Percentiles rank a stretch among this genome's conserved stretches.
phyloP scores from a whole-genome alignment of 2,329 filamentous ascomycete species.

The Trichoderma gracile region DNA sequence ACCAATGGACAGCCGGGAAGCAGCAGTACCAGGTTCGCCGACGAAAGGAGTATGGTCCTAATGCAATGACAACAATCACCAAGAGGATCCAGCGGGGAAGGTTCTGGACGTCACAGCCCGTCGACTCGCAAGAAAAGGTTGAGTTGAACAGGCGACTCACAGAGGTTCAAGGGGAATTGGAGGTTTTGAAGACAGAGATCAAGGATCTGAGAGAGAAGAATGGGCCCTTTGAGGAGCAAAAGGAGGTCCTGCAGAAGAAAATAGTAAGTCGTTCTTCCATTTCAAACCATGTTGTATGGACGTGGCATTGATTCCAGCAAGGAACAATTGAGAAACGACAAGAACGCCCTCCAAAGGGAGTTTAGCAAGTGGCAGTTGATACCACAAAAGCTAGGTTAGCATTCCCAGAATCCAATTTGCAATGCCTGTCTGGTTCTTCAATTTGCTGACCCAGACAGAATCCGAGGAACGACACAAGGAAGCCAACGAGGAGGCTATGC shows the following conservation, averaged over 20 bases:
- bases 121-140: conserved; percentile 66
- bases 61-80: conserved; percentile 69
- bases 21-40: conserved; percentile 66
- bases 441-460: conserved; percentile 36
- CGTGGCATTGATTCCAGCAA: conserved; percentile 36
- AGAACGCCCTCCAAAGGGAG: conserved; percentile 66
- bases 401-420: neutral
- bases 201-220: conserved; percentile 42
- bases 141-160: conserved; percentile 57
- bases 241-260: conserved; percentile 42
- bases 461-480: conserved; percentile 40
- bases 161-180: conserved; percentile 43
- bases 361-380: conserved; percentile 65
- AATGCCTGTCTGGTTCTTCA: neutral
- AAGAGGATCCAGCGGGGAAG: conserved; percentile 60
- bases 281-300: neutral
- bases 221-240: conserved; percentile 46
- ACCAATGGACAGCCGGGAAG: conserved; percentile 68
- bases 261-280: conserved; percentile 37
- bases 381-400: conserved; percentile 69
- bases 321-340: conserved; percentile 59
- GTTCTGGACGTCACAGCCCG: conserved; percentile 75
- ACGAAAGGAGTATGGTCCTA: conserved; percentile 76
- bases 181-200: conserved; percentile 39
- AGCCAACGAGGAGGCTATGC: conserved; percentile 37